Evolutionary conservation across 805 yeast genomes (phyloP).

Genomic region (Candida arabinofermentans): DNA sequence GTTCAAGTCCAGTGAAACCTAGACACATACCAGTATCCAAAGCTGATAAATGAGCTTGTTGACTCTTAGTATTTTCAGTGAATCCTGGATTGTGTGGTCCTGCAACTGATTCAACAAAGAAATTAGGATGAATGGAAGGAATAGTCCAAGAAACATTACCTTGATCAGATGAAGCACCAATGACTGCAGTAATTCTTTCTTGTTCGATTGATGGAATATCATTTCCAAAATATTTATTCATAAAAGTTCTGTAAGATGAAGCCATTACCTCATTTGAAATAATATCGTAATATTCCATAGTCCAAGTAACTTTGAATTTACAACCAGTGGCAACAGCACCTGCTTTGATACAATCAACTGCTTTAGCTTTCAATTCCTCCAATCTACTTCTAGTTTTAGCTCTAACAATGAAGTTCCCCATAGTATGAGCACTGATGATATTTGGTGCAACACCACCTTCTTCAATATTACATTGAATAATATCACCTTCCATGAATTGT

Average conservation of each 20-base stretch:
- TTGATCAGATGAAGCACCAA: conserved; percentile 23
- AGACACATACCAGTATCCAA: conserved; percentile 18
- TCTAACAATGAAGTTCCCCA: conserved; percentile 16
- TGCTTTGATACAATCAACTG: conserved; percentile 27
- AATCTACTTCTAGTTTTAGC: conserved; percentile 16
- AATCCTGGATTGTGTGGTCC: conserved; percentile 24
- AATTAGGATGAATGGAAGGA: conserved; percentile 23
- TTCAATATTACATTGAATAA: conserved; percentile 22
- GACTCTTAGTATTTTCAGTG: conserved; percentile 12
- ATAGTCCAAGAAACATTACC: conserved; percentile 23
- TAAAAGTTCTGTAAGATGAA: conserved; percentile 12
- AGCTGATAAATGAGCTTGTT: conserved; percentile 14
- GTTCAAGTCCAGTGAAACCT: conserved; percentile 18
- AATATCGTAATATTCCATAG: conserved; percentile 24
- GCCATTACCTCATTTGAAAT: conserved; percentile 19
- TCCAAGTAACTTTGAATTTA: conserved; percentile 30
- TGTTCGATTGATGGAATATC: conserved; percentile 6
- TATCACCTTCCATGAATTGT: conserved; percentile 24
- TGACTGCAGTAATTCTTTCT: conserved; percentile 12
- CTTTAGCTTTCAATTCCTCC: conserved; percentile 18
- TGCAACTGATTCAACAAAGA: conserved; percentile 14
- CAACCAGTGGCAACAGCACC: conserved; percentile 30
- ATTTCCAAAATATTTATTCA: conserved; percentile 12
- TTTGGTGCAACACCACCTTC: conserved; percentile 26
- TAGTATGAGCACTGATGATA: conserved; percentile 23